Base-by-base conservation (phyloP, 352 stramenopile species). In the Globisporangium takayamanum region DNA sequence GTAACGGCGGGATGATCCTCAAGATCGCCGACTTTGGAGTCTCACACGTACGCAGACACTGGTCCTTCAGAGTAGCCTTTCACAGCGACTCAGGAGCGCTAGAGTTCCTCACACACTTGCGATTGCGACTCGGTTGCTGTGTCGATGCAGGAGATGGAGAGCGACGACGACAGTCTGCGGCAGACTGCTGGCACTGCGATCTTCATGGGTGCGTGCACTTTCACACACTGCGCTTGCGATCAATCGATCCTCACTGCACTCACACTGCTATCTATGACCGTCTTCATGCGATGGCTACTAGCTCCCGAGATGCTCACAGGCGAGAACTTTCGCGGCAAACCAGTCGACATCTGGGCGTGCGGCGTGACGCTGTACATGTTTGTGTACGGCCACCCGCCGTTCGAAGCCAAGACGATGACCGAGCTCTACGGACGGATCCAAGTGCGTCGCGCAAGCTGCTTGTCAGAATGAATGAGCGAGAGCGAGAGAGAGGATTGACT, bases 341-440 rank as follows among this genome's bases (percentile, higher is more conserved):
- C 84, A 0, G 65, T 91, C 16, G 96, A 99, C 69, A 87, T 98
- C 16, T 99, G 96, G 96, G 94, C 95, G 15, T 97, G 91, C 20
- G 96, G 96, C 5, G 69, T 99, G 36, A 98, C 94, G 62, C 67
- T 99, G 3, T 98, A 97, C 67, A 98, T 98, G 74, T 98, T 99
- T 67, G 80, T 96, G 10, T 98, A 97, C 53, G 93, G 94, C 16
- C 80, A 80, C 39, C 76, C 97, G 5, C 96, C 96, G 3, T 99
- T 98, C 65, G 85, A 91, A 60, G 92, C 89, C 30, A 78, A 94
- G 50, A 82, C 76, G 14, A 90, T 97, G 57, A 81, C 80, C 15
- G 85, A 97, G 44, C 66, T 99, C 15, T 98, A 98, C 80, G 67
- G 76, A 0, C 81, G 83, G 44, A 99, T 99, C 67, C 74, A 80